phyloP scores from a whole-genome alignment of 2,329 filamentous ascomycete genomes.

The Cercospora zeina region DNA sequence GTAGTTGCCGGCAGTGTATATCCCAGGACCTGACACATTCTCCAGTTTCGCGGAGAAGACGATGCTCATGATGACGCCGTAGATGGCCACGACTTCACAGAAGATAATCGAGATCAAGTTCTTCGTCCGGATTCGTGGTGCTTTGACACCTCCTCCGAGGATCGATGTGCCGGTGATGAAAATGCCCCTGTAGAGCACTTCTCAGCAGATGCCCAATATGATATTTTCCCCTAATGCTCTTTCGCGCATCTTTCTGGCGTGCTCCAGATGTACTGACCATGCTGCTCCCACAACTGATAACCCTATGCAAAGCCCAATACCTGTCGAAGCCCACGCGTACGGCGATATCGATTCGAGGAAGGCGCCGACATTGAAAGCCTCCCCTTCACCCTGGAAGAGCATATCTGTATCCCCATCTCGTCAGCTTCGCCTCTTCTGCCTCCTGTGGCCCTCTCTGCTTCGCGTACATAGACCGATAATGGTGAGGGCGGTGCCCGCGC shows the following conservation, averaged over 20 bases:
- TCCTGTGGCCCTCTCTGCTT: constrained; percentile 5
- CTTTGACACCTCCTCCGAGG: constrained; percentile 92
- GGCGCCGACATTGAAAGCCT: constrained; percentile 93
- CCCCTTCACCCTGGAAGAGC: constrained; percentile 95
- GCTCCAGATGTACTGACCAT: constrained; percentile 61
- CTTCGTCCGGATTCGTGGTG: constrained; percentile 97
- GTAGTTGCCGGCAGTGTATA: constrained; percentile 76
- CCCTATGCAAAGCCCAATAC: constrained; percentile 92
- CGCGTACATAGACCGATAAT: constrained; percentile 44
- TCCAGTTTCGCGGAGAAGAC: constrained; percentile 90
- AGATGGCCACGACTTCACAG: constrained; percentile 99
- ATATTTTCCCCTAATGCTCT: not conserved
- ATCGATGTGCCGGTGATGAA: constrained; percentile 98
- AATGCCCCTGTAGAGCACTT: constrained; percentile 72
- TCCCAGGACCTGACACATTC: constrained; percentile 60
- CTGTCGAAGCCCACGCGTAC: constrained; percentile 86
- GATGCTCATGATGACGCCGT: constrained; percentile 99
- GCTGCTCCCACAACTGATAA: constrained; percentile 94
- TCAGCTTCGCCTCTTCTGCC: constrained; percentile 31
- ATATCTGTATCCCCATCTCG: constrained; percentile 65
- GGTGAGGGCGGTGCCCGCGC: constrained; percentile 39
- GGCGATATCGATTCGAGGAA: constrained; percentile 94
- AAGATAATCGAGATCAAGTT: constrained; percentile 99
- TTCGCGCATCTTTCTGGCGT: constrained; percentile 8
- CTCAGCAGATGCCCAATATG: constrained; percentile 23